phyloP scores from a whole-genome alignment of 2,329 filamentous ascomycete species.

The Paecilomyces fulvus region DNA sequence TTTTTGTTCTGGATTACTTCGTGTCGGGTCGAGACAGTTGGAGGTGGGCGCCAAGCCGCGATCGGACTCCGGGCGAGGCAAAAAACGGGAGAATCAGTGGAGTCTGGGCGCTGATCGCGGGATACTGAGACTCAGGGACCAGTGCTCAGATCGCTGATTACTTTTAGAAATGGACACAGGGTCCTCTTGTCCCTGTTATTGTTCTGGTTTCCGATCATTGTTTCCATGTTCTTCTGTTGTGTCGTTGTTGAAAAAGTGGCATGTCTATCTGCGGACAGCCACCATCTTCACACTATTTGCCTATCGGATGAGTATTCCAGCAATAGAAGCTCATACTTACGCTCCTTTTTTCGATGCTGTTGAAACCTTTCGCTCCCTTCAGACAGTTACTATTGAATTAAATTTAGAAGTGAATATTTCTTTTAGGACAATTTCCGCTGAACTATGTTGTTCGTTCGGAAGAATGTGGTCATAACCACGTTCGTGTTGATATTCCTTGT shows the following conservation, averaged over 20 bases:
- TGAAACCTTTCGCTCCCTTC: not conserved
- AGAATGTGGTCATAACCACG: slow-evolving; percentile 17
- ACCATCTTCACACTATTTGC: not conserved
- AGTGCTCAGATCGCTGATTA: not conserved
- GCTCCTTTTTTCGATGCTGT: not conserved
- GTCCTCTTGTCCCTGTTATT: not conserved
- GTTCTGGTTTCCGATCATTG: not conserved
- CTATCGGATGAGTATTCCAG: not conserved
- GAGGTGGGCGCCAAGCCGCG: not conserved
- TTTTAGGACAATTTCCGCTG: not conserved
- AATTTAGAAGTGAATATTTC: not conserved
- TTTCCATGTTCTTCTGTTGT: not conserved
- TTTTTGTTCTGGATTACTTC: not conserved
- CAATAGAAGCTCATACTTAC: not conserved
- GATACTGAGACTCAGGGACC: not conserved
- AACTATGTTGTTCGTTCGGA: slow-evolving; percentile 19
- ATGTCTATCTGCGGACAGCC: not conserved
- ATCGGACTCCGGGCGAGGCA: not conserved
- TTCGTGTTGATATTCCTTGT: slow-evolving; percentile 16
- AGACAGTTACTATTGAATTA: not conserved
- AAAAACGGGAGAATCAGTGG: not conserved
- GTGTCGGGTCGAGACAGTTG: not conserved
- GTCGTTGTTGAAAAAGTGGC: not conserved
- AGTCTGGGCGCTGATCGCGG: not conserved
- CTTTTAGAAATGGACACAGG: not conserved